A percentile compares a stretch with the other conserved stretches of the same genome.
Conservation (phyloP, 208 protist species). For the Strigomonas culicis region DNA sequence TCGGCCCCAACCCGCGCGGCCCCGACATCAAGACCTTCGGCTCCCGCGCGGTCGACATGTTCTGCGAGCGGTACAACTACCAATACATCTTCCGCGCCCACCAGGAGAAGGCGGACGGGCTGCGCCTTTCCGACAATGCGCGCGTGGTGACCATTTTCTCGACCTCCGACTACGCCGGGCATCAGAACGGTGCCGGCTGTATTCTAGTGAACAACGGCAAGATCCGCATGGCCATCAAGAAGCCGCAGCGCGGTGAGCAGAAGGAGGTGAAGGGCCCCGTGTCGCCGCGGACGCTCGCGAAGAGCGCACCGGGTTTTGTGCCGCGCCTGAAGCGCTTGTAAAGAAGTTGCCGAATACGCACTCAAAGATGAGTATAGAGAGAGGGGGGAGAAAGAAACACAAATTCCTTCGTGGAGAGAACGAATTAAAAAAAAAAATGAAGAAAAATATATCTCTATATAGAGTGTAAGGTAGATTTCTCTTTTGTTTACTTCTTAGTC, state of each 20-base stretch:
- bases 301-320: constrained; percentile 8
- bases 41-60: constrained; percentile 80
- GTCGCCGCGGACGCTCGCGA: constrained; percentile 41
- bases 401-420: too few relatives aligned
- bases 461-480: too few relatives aligned
- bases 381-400: too few relatives aligned
- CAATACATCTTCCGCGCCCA: constrained; percentile 94
- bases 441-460: too few relatives aligned
- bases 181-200: constrained; percentile 89
- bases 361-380: neutral
- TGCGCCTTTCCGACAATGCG: constrained; percentile 88
- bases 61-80: constrained; percentile 73
- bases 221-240: constrained; percentile 90
- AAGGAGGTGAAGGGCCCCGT: constrained; percentile 50
- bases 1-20: constrained; percentile 84
- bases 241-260: constrained; percentile 56
- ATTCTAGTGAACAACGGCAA: constrained; percentile 85
- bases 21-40: constrained; percentile 87
- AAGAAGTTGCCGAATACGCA: neutral
- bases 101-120: constrained; percentile 90
- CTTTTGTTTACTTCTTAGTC: too few relatives aligned
- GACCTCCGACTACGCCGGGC: constrained; percentile 89
- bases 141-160: constrained; percentile 93
- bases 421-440: too few relatives aligned
- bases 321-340: constrained; percentile 69